Evolutionary conservation across 2,329 filamentous ascomycete genomes (phyloP).

Genomic region (Arthrocladium fulminans): DNA sequence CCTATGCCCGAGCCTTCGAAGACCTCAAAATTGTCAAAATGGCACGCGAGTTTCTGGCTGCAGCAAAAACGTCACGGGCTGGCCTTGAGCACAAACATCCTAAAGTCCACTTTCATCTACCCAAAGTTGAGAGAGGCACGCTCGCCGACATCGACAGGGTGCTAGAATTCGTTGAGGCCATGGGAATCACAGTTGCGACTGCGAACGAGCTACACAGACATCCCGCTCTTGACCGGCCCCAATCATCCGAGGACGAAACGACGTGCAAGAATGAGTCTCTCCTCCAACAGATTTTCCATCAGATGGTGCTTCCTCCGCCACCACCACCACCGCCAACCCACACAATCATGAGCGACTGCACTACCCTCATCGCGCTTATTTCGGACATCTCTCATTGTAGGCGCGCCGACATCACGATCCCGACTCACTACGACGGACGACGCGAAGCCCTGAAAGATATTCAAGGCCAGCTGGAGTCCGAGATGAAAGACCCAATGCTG

Average conservation of each 20-base stretch:
- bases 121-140: slow-evolving; percentile 46
- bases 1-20: slow-evolving; percentile 36
- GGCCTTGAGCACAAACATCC: slow-evolving; percentile 48
- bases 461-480: slow-evolving; percentile 55
- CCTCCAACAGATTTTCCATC: slow-evolving; percentile 8
- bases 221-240: no score
- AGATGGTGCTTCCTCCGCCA: neutral
- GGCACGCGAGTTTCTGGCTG: slow-evolving; percentile 49
- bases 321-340: neutral
- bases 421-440: slow-evolving; percentile 36
- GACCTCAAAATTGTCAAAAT: slow-evolving; percentile 53
- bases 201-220: neutral
- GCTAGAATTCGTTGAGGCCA: slow-evolving; percentile 41
- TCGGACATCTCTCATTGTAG: slow-evolving; percentile 57
- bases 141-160: slow-evolving; percentile 48
- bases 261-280: neutral
- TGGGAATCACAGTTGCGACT: slow-evolving; percentile 1
- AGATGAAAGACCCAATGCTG: slow-evolving; percentile 52
- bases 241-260: neutral
- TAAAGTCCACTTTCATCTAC: slow-evolving; percentile 51
- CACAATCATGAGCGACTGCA: slow-evolving; percentile 43
- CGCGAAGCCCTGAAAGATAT: slow-evolving; percentile 51
- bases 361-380: slow-evolving; percentile 61
- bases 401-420: slow-evolving; percentile 25
- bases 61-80: slow-evolving; percentile 46